These are phyloP conservation scores for Hypoxylon subgilvum DNA, from an alignment of 495 filamentous ascomycete species.

Conservation along the genomic window DNA sequence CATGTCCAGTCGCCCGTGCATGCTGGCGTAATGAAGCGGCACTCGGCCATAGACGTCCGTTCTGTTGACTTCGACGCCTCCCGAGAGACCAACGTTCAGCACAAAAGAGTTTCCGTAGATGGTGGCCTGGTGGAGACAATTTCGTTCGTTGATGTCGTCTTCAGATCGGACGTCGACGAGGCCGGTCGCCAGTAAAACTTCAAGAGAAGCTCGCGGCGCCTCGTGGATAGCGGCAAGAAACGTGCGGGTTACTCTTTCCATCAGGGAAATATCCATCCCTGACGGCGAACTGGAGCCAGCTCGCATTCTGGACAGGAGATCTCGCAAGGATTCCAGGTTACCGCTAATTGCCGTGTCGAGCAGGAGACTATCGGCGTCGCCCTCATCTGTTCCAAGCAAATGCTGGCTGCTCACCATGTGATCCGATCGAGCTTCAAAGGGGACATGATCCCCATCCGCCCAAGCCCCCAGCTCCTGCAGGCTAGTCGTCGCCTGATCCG, in stretches of 20 bases:
- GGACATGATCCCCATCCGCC: conserved; percentile 92
- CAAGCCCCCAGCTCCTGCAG: conserved; percentile 91
- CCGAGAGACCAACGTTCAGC: conserved; percentile 71
- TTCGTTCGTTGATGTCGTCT: conserved; percentile 96
- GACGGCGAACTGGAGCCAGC: conserved; percentile 46
- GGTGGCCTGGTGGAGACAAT: conserved; percentile 91
- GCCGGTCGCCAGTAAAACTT: conserved; percentile 75
- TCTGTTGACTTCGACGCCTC: conserved; percentile 73
- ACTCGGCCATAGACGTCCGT: conserved; percentile 93
- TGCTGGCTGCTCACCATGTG: conserved; percentile 68
- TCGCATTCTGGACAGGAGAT: conserved; percentile 58
- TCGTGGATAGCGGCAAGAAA: conserved; percentile 88
- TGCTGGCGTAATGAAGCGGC: conserved; percentile 94
- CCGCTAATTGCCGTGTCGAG: conserved; percentile 82
- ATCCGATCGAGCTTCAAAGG: conserved; percentile 71
- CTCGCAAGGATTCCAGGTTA: conserved; percentile 63
- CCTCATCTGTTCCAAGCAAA: conserved; percentile 73
- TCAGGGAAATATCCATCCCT: conserved; percentile 51
- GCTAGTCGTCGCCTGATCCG: conserved; percentile 93
- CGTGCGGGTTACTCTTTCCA: conserved; percentile 80
- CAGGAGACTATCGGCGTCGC: conserved; percentile 86
- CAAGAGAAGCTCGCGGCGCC: conserved; percentile 77
- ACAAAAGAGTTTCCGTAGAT: conserved; percentile 84
- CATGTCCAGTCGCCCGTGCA: conserved; percentile 89
- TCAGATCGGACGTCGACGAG: conserved; percentile 85